Conservation (phyloP, 2,329 filamentous ascomycete genomes). For the Fusarium coicis region DNA sequence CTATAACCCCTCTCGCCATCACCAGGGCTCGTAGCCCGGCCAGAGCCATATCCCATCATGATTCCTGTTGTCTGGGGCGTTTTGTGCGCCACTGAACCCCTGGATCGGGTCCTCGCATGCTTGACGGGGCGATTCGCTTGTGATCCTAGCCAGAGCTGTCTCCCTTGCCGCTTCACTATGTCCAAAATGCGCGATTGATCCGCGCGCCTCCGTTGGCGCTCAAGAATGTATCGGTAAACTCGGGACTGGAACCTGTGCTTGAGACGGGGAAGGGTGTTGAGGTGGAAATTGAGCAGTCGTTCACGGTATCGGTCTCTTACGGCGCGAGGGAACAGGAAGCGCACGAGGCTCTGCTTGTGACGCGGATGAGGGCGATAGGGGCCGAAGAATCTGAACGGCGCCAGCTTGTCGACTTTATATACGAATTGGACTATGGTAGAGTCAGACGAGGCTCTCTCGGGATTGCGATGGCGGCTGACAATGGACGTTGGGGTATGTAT, state of each 20-base stretch:
- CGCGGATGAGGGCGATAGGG: slow-evolving; percentile 51
- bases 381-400: slow-evolving; percentile 56
- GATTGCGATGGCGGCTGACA: slow-evolving; percentile 25
- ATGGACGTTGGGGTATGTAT: background rate
- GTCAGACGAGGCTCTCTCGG: slow-evolving; percentile 25
- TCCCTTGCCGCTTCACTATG: slow-evolving; percentile 53
- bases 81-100: slow-evolving; percentile 45
- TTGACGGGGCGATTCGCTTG: slow-evolving; percentile 43
- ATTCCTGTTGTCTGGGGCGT: slow-evolving; percentile 43
- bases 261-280: slow-evolving; percentile 78
- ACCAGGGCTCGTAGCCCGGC: slow-evolving; percentile 42
- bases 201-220: slow-evolving; percentile 67
- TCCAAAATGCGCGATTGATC: slow-evolving; percentile 61
- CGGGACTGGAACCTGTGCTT: slow-evolving; percentile 78
- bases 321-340: slow-evolving; percentile 75
- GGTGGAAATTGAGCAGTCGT: slow-evolving; percentile 74
- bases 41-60: slow-evolving; percentile 45
- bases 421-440: slow-evolving; percentile 2
- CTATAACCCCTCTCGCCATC: slow-evolving; percentile 74
- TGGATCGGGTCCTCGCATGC: slow-evolving; percentile 48
- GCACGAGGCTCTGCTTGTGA: slow-evolving; percentile 63
- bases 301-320: slow-evolving; percentile 71
- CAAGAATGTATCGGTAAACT: slow-evolving; percentile 79
- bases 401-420: slow-evolving; percentile 51
- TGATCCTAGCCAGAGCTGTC: slow-evolving; percentile 59